These are phyloP conservation scores for Lyophyllum decastes DNA, from an alignment of 768 basidiomycete genomes.

Conservation along the genomic window DNA sequence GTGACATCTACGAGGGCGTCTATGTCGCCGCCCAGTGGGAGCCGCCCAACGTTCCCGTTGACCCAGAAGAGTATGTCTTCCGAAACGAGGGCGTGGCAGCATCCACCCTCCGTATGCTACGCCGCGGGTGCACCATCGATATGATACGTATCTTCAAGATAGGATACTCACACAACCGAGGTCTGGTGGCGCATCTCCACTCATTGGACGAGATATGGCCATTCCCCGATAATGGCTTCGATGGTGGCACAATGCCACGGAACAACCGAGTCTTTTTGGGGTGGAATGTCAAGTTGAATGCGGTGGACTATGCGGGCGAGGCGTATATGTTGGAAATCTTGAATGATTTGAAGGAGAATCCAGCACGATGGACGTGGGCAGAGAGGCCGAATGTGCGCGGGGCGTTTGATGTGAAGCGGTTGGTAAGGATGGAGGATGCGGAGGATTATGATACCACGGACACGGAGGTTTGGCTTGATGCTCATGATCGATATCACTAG, in stretches of 20 bases:
- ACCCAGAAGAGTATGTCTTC: slow-evolving; percentile 19
- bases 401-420: slow-evolving; percentile 32
- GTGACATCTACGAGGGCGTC: slow-evolving; percentile 17
- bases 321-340: slow-evolving; percentile 43
- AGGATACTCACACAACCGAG: slow-evolving; percentile 54
- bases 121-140: slow-evolving; percentile 57
- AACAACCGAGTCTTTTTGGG: slow-evolving; percentile 60
- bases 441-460: slow-evolving; percentile 37
- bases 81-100: slow-evolving; percentile 24
- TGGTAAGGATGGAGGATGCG: slow-evolving; percentile 30
- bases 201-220: slow-evolving; percentile 34
- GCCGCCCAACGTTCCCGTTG: slow-evolving; percentile 46
- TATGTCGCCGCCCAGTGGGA: slow-evolving; percentile 58
- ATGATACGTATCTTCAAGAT: slow-evolving; percentile 62
- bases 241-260: slow-evolving; percentile 13
- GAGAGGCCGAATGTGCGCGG: slow-evolving; percentile 22
- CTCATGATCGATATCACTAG: slow-evolving; percentile 16
- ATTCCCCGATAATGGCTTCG: slow-evolving; percentile 23
- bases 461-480: slow-evolving; percentile 33
- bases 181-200: slow-evolving; percentile 48
- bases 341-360: slow-evolving; percentile 30
- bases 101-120: slow-evolving; percentile 39
- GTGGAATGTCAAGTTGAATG: slow-evolving; percentile 63
- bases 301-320: slow-evolving; percentile 44
- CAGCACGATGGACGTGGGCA: slow-evolving; percentile 34